Evolutionary conservation across 441 rosid species (phyloP), one percentile per base, ranked within the genome.

Genomic region (Croton setiger): DNA sequence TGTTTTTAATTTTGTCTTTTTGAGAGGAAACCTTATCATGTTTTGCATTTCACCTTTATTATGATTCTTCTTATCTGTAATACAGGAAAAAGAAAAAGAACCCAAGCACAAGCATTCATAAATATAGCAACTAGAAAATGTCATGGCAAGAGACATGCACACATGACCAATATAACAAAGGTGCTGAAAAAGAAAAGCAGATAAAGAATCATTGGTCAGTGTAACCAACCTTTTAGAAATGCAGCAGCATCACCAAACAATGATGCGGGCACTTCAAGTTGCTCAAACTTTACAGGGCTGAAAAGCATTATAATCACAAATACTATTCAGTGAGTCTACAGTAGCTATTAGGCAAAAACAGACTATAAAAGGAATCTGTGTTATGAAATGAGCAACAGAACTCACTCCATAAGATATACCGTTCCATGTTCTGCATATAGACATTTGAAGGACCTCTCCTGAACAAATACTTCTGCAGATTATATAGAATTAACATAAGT

Each of bases 351-450:
- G 7, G 47, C 45, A 51, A 66, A 11, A 27, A 51, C 12, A n/a
- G 57, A 8, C n/a, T 41, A 60, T 33, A 53, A 1, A 45, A 59
- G 45, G 11, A 37, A 9, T 9, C 4, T 12, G 5, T 63, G 44
- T 20, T 52, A 39, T 33, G 20, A 73, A 60, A 63, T 14, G 51
- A 49, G 47, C 37, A 71, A 44, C 33, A 31, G 37, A 71, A 81
- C 97, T 85, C 78, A 94, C 99, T 92, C 97, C 72, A 92, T 90
- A 52, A 92, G 82, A 73, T 75, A 90, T 21, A 83, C 96, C 69
- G 84, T 82, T 48, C 81, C 86, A 7, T 62, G 61, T 66, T 88
- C 97, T 35, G 85, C 84, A 76, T 93, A 94, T 71, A 92, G 80
- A 80, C 88, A 90, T 14, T 91, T 87, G 85, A 81, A 86, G 66